phyloP scores from a whole-genome alignment of 2,329 filamentous ascomycete species.

The Pseudogymnoascus sp. region DNA sequence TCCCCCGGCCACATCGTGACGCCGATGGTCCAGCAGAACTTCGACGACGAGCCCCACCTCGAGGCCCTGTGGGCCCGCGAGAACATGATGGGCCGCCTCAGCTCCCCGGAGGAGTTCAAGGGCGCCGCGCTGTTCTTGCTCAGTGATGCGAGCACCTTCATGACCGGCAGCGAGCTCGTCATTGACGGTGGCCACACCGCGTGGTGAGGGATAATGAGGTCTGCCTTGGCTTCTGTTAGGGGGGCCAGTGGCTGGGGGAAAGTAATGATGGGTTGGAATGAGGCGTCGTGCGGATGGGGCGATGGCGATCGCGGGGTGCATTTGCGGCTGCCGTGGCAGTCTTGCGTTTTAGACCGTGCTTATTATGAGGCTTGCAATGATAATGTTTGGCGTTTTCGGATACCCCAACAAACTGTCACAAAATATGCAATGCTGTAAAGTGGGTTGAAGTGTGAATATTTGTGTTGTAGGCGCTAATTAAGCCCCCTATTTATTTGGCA shows the following conservation, averaged over 20 bases:
- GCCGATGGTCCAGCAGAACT: slow-evolving; percentile 75
- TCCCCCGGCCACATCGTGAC: slow-evolving; percentile 75
- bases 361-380: neutral
- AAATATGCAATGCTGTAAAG: neutral
- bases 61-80: slow-evolving; percentile 64
- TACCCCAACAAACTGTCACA: neutral
- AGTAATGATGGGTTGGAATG: neutral
- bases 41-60: slow-evolving; percentile 64
- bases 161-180: slow-evolving; percentile 60
- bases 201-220: slow-evolving; percentile 9
- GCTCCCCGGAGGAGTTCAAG: slow-evolving; percentile 59
- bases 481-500: neutral
- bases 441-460: neutral
- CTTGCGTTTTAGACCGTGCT: neutral
- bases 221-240: neutral
- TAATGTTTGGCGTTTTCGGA: slow-evolving; percentile 4
- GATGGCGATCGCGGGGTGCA: slow-evolving; percentile 1
- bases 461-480: neutral
- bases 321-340: neutral
- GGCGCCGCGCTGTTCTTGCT: slow-evolving; percentile 62
- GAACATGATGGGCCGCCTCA: slow-evolving; percentile 73
- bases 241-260: neutral
- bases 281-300: neutral
- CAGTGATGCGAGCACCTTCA: slow-evolving; percentile 59
- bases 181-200: slow-evolving; percentile 63